Conservation (phyloP, 2,329 filamentous ascomycete species). For the Aspergillus ochraceoroseus region DNA sequence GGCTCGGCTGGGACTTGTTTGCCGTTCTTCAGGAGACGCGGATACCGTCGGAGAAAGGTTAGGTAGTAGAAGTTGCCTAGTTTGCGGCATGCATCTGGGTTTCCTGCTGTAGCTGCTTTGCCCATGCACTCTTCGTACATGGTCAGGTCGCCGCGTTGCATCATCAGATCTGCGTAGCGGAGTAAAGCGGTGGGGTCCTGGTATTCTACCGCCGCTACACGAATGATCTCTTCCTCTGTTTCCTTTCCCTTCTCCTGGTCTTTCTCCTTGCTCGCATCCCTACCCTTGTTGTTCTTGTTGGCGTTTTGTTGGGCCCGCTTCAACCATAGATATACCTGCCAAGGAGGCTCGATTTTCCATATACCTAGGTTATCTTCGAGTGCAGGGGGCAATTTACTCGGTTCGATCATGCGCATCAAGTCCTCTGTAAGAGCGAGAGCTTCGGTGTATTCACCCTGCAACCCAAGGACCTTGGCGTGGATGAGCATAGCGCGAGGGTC, state of each 20-base stretch:
- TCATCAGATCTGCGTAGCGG: constrained; percentile 24
- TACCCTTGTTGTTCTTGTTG: too few species aligned
- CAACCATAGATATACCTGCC: constrained; percentile 27
- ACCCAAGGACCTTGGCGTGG: constrained; percentile 27
- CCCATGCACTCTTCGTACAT: constrained; percentile 36
- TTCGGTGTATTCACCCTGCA: constrained; percentile 20
- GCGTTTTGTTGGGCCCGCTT: too few species aligned
- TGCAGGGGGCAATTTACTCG: constrained; percentile 11
- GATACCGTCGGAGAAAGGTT: constrained; percentile 26
- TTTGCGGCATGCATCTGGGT: constrained; percentile 29
- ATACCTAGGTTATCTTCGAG: constrained; percentile 4
- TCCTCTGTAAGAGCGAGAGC: constrained; percentile 25
- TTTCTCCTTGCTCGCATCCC: too few species aligned
- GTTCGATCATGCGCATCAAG: constrained; percentile 23
- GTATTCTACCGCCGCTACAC: constrained; percentile 29
- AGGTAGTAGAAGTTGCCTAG: constrained; percentile 39
- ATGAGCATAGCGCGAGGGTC: constrained; percentile 30
- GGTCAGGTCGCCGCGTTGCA: constrained; percentile 25
- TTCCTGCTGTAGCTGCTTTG: constrained; percentile 30
- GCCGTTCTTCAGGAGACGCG: constrained; percentile 8
- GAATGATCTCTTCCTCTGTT: constrained; percentile 23
- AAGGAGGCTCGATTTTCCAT: constrained; percentile 23
- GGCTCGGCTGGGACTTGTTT: background rate
- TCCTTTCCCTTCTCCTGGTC: constrained; percentile 11
- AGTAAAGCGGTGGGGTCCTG: constrained; percentile 29